These are phyloP conservation scores for Dactylis glomerata DNA, from an alignment of 176 grass and related monocot species.

Conservation along the genomic window DNA sequence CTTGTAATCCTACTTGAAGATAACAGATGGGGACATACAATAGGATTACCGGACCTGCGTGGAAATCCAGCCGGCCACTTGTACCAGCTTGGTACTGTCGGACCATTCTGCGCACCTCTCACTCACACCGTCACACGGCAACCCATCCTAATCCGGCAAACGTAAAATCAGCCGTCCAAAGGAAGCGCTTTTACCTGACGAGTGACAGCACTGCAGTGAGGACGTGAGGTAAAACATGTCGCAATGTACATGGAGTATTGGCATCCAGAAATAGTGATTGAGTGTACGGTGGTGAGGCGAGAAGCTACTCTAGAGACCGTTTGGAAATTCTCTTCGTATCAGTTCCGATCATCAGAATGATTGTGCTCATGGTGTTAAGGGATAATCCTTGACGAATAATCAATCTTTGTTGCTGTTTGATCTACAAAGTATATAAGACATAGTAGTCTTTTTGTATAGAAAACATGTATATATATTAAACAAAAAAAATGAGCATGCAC, in stretches of 20 bases:
- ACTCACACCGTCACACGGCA: not conserved
- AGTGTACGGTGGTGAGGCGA: not conserved
- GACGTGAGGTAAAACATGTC: not conserved
- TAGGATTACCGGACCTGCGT: not conserved
- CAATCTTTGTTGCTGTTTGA: not conserved
- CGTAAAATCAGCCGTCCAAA: not conserved
- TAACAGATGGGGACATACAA: constrained; percentile 3
- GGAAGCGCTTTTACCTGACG: not conserved
- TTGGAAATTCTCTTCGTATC: not conserved
- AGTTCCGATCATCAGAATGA: not conserved
- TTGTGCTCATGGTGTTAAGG: not conserved
- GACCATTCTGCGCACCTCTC: not conserved
- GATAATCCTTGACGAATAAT: not conserved
- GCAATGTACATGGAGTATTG: not conserved
- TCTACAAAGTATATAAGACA: not conserved
- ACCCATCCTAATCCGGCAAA: not conserved
- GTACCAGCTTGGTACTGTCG: not conserved
- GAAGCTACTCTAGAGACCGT: not conserved
- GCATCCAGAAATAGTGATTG: not conserved
- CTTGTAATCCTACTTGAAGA: constrained; percentile 8
- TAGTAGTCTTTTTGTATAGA: not conserved
- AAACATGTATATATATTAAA: not conserved
- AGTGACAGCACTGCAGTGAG: not conserved
- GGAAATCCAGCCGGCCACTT: not conserved
- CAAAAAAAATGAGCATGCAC: not conserved